Evolutionary conservation across 2,329 filamentous ascomycete genomes (phyloP).

Genomic region (Hawksworthiomyces lignivorus): DNA sequence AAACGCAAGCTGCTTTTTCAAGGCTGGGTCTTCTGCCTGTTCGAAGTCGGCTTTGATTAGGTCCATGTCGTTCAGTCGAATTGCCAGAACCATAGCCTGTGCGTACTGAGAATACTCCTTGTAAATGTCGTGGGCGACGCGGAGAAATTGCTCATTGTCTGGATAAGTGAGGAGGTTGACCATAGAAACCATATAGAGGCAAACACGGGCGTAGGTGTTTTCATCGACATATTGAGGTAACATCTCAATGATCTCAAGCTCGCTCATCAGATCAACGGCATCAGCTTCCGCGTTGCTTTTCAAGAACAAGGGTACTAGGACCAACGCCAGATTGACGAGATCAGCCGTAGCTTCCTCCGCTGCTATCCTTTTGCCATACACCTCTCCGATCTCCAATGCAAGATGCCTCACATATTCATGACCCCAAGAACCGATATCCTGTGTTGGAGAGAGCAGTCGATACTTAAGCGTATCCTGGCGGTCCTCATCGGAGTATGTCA

Average conservation of each 20-base stretch:
- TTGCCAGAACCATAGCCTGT: constrained; percentile 89
- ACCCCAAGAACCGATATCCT: constrained; percentile 94
- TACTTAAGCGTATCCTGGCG: constrained; percentile 95
- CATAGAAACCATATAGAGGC: constrained; percentile 98
- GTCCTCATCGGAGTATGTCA: constrained; percentile 98
- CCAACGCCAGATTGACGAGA: constrained; percentile 73
- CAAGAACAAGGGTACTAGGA: constrained; percentile 87
- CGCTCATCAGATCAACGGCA: constrained; percentile 92
- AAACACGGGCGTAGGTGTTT: constrained; percentile 87
- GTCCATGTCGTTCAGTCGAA: constrained; percentile 79
- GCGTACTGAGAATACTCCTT: constrained; percentile 86
- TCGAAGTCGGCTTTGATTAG: constrained; percentile 76
- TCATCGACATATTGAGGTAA: constrained; percentile 86
- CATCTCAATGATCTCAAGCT: constrained; percentile 93
- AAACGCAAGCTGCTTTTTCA: constrained; percentile 93
- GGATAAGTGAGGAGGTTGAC: constrained; percentile 95
- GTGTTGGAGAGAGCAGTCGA: constrained; percentile 77
- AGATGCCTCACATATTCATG: constrained; percentile 97
- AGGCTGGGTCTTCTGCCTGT: constrained; percentile 67
- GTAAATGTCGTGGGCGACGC: constrained; percentile 89
- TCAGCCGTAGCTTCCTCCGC: constrained; percentile 80
- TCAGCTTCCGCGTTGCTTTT: constrained; percentile 98
- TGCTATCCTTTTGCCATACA: constrained; percentile 80
- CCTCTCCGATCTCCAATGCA: constrained; percentile 89
- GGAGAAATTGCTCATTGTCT: constrained; percentile 92